Percentiles rank a stretch among this genome's conserved stretches.
phyloP scores from a whole-genome alignment of 1,284 basidiomycete genomes.

The Ceratobasidium sp. region DNA sequence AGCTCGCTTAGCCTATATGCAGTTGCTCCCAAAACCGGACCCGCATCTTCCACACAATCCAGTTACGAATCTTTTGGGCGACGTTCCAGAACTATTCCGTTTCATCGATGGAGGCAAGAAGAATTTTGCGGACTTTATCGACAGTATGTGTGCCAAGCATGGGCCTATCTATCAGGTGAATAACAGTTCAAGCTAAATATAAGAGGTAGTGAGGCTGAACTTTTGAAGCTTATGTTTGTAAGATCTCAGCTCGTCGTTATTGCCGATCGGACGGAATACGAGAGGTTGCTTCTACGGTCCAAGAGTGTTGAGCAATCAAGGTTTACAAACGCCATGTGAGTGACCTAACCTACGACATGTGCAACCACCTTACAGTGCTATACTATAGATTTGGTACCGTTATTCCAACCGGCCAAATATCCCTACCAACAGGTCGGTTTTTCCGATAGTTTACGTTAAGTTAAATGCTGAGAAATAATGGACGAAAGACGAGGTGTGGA shows the following conservation, averaged over 20 bases:
- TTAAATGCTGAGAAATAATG: neutral
- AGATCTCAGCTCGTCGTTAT: slow-evolving; percentile 1
- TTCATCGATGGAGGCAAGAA: slow-evolving; percentile 1
- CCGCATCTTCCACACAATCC: slow-evolving; percentile 33
- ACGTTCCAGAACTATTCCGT: slow-evolving; percentile 4
- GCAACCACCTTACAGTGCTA: neutral
- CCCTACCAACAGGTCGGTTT: slow-evolving; percentile 22
- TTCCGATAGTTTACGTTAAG: neutral
- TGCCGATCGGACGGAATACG: slow-evolving; percentile 21
- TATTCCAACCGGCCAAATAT: slow-evolving; percentile 13
- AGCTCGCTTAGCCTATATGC: neutral
- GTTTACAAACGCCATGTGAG: slow-evolving; percentile 23
- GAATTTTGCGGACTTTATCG: neutral
- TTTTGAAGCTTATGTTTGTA: slow-evolving; percentile 3
- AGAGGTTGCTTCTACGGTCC: neutral
- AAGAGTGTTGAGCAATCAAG: slow-evolving; percentile 27
- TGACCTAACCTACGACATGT: neutral
- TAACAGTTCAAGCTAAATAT: neutral
- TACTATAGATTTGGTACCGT: slow-evolving; percentile 21
- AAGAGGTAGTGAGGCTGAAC: too few relatives aligned
- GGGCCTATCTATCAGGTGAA: slow-evolving; percentile 25
- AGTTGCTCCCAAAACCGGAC: slow-evolving; percentile 19
- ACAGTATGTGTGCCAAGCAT: neutral
- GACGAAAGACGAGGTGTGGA: slow-evolving; percentile 33
- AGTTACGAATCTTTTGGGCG: slow-evolving; percentile 9